These are phyloP conservation scores for Apiospora saccharicola DNA, from an alignment of 2,329 filamentous ascomycete species.

Conservation along the genomic window DNA sequence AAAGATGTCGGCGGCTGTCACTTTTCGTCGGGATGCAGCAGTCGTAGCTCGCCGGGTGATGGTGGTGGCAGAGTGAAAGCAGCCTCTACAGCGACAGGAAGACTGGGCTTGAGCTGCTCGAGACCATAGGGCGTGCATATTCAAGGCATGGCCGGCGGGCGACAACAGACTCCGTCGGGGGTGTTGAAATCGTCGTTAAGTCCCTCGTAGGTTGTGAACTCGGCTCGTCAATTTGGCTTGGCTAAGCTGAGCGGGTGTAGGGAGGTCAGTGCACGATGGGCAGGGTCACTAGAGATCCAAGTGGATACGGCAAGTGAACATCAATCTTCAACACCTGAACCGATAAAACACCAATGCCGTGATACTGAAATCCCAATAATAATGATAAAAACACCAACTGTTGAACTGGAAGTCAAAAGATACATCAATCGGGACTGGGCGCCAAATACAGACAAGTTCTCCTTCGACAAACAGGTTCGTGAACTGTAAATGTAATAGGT, in stretches of 20 bases:
- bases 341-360: background rate
- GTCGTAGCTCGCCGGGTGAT: conserved; percentile 60
- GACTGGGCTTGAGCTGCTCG: conserved; percentile 67
- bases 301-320: background rate
- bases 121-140: conserved; percentile 75
- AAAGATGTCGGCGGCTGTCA: conserved; percentile 61
- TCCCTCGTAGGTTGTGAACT: background rate
- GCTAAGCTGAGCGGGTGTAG: background rate
- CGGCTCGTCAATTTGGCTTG: conserved; percentile 10
- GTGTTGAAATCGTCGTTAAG: background rate
- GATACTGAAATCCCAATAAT: background rate
- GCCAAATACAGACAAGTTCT: too few species aligned
- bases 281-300: background rate
- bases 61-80: conserved; percentile 57
- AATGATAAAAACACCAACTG: too few species aligned
- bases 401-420: too few species aligned
- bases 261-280: background rate
- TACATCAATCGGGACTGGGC: too few species aligned
- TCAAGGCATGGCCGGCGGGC: conserved; percentile 40
- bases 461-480: background rate
- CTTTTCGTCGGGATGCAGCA: conserved; percentile 56
- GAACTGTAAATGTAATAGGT: background rate
- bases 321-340: background rate
- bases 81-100: conserved; percentile 68
- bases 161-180: background rate